phyloP scores from a whole-genome alignment of 345 rosid species.

The Excoecaria agallocha region DNA sequence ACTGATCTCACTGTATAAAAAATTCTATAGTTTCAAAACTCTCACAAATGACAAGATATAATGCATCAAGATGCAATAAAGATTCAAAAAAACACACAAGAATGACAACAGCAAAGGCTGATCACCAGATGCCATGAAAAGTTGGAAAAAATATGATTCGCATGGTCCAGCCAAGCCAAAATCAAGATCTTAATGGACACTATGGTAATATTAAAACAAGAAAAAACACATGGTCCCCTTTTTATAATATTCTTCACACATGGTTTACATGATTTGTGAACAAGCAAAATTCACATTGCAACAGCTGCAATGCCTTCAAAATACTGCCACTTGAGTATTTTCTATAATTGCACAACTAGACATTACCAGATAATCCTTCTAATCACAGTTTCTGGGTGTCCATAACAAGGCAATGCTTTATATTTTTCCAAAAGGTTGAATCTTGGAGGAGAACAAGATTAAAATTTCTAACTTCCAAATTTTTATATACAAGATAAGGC shows the following conservation, averaged over 20 bases:
- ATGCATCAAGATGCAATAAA: neutral
- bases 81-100: neutral
- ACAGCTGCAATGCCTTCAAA: neutral
- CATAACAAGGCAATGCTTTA: neutral
- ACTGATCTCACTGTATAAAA: neutral
- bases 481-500: neutral
- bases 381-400: neutral
- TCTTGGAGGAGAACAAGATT: neutral
- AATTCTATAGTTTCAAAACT: neutral
- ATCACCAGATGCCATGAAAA: neutral
- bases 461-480: neutral
- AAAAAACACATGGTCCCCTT: neutral
- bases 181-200: neutral
- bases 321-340: neutral
- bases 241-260: too few relatives aligned
- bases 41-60: neutral
- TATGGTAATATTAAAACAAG: neutral
- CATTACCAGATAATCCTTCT: neutral
- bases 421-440: neutral
- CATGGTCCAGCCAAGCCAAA: neutral
- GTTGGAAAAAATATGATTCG: neutral
- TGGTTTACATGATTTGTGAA: neutral
- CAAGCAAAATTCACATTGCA: conserved; percentile 8
- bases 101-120: neutral
- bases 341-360: neutral